These are phyloP conservation scores for Physcomitrium patens DNA, from an alignment of 225 moss, liverwort and hornwort genomes.

Conservation along the genomic window DNA sequence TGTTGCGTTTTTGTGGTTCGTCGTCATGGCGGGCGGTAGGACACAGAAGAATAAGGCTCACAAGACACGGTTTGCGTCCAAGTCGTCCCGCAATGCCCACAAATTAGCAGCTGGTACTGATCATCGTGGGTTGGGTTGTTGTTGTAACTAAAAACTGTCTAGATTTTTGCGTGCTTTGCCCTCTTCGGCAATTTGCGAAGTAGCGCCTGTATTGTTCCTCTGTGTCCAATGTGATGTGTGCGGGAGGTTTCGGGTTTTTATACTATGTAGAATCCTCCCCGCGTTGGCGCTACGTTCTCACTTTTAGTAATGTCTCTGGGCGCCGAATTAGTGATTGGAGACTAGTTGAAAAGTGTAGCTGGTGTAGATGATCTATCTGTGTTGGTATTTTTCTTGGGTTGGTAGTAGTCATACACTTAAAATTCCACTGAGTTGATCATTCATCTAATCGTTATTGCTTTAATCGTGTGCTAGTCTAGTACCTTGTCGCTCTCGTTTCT, in stretches of 20 bases:
- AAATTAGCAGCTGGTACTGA: conserved; percentile 67
- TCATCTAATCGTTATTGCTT: not conserved
- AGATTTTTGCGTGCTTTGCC: not conserved
- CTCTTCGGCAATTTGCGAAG: not conserved
- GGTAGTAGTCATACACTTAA: not conserved
- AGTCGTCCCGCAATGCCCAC: conserved; percentile 90
- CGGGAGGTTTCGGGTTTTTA: not conserved
- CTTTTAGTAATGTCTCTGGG: not conserved
- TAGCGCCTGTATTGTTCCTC: not conserved
- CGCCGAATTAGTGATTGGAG: not conserved
- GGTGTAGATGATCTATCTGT: not conserved
- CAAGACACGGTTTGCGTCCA: conserved; percentile 91
- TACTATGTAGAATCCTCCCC: not conserved
- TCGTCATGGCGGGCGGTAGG: conserved; percentile 77
- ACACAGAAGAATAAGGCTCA: conserved; percentile 95
- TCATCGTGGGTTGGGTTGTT: not conserved
- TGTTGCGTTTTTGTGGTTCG: too few relatives aligned
- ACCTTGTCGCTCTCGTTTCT: not conserved
- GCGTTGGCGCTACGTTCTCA: not conserved
- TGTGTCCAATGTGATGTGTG: not conserved
- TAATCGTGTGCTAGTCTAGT: not conserved
- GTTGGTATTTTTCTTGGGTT: not conserved
- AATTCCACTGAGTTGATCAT: not conserved
- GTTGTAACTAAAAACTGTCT: not conserved
- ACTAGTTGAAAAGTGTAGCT: not conserved